These are phyloP conservation scores for Triticum monococcum DNA, from an alignment of 176 grass and related monocot species.

Conservation along the genomic window DNA sequence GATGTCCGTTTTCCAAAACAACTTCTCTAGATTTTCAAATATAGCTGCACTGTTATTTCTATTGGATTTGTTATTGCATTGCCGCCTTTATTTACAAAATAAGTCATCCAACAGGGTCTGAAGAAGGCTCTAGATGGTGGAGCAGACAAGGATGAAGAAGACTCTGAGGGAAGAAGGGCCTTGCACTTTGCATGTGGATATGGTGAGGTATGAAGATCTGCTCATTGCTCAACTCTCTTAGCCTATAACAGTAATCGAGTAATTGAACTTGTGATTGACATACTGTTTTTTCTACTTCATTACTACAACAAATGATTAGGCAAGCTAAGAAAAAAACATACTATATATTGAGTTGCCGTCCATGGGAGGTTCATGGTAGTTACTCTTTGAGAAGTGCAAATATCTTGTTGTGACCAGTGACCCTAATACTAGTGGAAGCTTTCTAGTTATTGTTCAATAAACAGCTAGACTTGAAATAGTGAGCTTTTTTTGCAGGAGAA, in stretches of 20 bases:
- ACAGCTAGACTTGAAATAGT: not conserved
- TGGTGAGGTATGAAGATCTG: slow-evolving; percentile 55
- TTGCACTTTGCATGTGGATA: slow-evolving; percentile 99
- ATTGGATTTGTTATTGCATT: not conserved
- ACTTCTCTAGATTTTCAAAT: not conserved
- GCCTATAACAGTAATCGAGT: not conserved
- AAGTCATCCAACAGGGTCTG: slow-evolving; percentile 49
- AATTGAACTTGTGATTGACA: not conserved
- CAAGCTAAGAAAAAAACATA: not conserved
- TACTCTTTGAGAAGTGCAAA: not conserved
- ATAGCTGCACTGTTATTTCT: not conserved
- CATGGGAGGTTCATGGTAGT: not conserved
- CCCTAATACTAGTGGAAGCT: not conserved
- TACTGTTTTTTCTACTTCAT: not conserved
- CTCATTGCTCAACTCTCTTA: slow-evolving; percentile 7
- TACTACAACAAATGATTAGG: not conserved
- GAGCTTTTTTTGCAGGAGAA: not conserved
- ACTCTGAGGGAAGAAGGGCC: slow-evolving; percentile 85
- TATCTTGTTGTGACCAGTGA: not conserved
- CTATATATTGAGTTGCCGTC: not conserved
- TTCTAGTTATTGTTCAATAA: not conserved
- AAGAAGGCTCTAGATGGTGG: slow-evolving; percentile 84
- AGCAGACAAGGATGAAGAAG: slow-evolving; percentile 88
- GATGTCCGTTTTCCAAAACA: not conserved
- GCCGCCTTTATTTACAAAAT: not conserved